Evolutionary conservation across 192 early-diverging fungal species (phyloP), one percentile per base, ranked within the genome.

Genomic region (Obelidium mucronatum): DNA sequence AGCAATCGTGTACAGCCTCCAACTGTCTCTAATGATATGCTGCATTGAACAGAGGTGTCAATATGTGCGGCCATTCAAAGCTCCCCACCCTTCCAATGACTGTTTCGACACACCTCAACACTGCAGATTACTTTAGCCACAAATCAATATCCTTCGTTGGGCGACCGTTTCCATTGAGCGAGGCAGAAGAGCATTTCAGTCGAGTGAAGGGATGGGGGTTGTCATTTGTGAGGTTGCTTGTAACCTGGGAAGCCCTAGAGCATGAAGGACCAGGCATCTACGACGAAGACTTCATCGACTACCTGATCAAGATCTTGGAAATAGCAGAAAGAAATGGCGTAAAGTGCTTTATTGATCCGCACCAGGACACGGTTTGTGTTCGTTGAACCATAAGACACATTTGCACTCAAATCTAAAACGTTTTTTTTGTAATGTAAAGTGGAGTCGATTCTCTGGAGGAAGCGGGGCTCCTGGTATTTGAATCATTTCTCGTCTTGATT

Each of bases 331-430:
- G 87, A 35, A 92, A 92, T 84, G 94, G 92, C 3, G 87, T 95
- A 67, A 89, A 91, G 75, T 93, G 92, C 75, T 92, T 95, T 40
- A 93, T 95, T 62, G 85, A 95, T 82, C 94, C 94, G 5, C 94
- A 95, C 80, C 94, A 95, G 76, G 94, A 95, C 76, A 91, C 91
- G 24, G 62, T 64, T 24, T 35, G 62, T 64, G 39, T 8, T 37
- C 36, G 37, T 35, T 64, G 15, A n/a, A n/a, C n/a, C n/a, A n/a
- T n/a, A n/a, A n/a, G 31, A 59, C 44, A 48, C 44, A 6, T 58
- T 8, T 58, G 13, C 5, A 28, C 8, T 31, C 6, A 59, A 55
- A 33, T 13, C 3, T 40, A 54, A 11, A 63, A 58, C 30, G 11
- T 48, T 77, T 35, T 48, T 56, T 31, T 51, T 33, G 30, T 8